A percentile compares a stretch with the other conserved stretches of the same genome.
These are phyloP conservation scores for Periglandula ipomoeae DNA, from an alignment of 2,329 filamentous ascomycete genomes.

Conservation along the genomic window DNA sequence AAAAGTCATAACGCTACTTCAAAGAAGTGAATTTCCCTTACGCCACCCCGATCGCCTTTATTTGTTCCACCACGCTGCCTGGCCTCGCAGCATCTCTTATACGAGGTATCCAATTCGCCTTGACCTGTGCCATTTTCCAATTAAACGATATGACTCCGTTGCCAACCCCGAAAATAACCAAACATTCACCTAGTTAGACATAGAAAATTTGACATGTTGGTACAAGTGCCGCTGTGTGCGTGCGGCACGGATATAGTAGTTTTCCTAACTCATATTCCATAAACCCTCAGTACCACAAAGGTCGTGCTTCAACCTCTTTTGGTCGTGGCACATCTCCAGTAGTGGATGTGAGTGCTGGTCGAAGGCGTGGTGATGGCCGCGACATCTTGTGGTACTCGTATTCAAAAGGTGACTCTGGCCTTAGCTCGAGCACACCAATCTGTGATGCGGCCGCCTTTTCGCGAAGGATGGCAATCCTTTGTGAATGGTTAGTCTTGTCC, in stretches of 20 bases:
- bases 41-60: too few relatives aligned
- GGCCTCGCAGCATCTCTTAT: neutral
- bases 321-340: neutral
- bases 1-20: too few relatives aligned
- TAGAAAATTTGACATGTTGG: neutral
- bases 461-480: constrained; percentile 39
- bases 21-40: too few relatives aligned
- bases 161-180: neutral
- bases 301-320: neutral
- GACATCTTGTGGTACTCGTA: constrained; percentile 9
- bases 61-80: too few relatives aligned
- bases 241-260: neutral
- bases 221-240: neutral
- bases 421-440: constrained; percentile 33
- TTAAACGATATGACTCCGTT: neutral
- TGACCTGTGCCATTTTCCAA: neutral
- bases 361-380: constrained; percentile 7
- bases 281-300: neutral
- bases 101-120: too few relatives aligned
- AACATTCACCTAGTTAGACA: neutral
- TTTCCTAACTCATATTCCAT: neutral
- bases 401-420: constrained; percentile 5
- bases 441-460: constrained; percentile 43
- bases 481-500: neutral
- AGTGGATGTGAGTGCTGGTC: neutral